These are phyloP conservation scores for Nakazawaea peltata DNA, from an alignment of 805 yeast genomes.

Conservation along the genomic window DNA sequence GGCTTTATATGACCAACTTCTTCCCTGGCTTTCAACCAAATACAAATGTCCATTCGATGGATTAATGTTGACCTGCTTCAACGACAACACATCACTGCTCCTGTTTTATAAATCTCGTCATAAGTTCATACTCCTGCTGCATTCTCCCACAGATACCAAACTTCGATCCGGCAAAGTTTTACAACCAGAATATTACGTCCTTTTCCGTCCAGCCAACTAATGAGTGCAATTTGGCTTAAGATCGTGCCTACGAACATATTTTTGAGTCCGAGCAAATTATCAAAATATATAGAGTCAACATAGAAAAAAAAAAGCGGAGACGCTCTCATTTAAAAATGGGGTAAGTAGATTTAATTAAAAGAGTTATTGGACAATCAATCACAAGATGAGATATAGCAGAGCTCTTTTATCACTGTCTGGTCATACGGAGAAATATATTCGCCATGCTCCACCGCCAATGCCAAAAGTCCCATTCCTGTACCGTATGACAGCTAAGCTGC, in stretches of 20 bases:
- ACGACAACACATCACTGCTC: conserved; percentile 32
- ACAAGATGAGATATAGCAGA: no score
- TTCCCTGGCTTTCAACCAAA: conserved; percentile 9
- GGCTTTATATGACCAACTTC: conserved; percentile 25
- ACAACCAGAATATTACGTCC: conserved; percentile 39
- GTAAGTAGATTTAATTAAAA: no score
- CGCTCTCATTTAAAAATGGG: no score
- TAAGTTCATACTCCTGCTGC: conserved; percentile 29
- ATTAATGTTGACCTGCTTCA: conserved; percentile 42
- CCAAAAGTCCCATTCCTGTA: conserved; percentile 58
- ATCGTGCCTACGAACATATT: no score
- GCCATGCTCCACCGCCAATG: conserved; percentile 54
- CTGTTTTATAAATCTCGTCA: conserved; percentile 31
- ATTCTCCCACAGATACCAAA: conserved; percentile 36
- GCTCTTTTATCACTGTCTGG: no score
- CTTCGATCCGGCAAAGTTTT: conserved; percentile 31
- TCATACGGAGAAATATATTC: conserved; percentile 19
- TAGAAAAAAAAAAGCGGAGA: no score
- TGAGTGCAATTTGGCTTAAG: no score
- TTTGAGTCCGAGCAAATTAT: background rate
- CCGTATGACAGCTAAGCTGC: conserved; percentile 45
- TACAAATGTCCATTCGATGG: conserved; percentile 16
- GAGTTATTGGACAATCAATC: no score
- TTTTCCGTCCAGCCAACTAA: no score
- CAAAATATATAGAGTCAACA: no score